phyloP scores from a whole-genome alignment of 2,329 filamentous ascomycete genomes.

The Pseudophaeomoniella oleicola region DNA sequence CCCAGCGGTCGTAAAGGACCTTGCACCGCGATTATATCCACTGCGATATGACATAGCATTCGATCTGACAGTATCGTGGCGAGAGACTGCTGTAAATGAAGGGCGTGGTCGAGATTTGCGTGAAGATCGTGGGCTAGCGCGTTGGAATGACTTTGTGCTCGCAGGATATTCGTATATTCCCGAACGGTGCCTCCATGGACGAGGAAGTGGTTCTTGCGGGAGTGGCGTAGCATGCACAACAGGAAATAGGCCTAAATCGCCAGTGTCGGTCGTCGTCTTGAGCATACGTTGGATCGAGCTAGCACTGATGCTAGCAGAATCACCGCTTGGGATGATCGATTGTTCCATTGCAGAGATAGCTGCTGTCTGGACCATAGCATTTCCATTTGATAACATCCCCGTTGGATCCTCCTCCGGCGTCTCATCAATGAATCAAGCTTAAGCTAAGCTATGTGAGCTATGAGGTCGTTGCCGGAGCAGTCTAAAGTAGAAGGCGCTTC shows the following conservation, averaged over 20 bases:
- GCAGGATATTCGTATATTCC: constrained; percentile 4
- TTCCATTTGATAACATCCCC: no score
- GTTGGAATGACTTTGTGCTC: constrained; percentile 5
- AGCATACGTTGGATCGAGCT: constrained; percentile 50
- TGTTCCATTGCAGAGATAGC: no score
- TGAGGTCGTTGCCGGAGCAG: no score
- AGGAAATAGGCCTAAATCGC: constrained; percentile 49
- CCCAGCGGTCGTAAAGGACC: no score
- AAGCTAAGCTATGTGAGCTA: no score
- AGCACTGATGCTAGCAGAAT: constrained; percentile 17
- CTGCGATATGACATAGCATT: constrained; percentile 7
- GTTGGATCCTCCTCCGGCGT: no score
- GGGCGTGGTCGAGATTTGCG: constrained; percentile 6
- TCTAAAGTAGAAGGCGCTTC: no score
- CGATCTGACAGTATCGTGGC: constrained; percentile 8
- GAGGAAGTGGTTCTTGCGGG: not conserved
- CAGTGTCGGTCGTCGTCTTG: constrained; percentile 50
- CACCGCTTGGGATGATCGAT: not conserved
- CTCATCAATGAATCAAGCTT: no score
- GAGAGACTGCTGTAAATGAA: constrained; percentile 9
- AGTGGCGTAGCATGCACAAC: constrained; percentile 27
- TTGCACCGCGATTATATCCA: constrained; percentile 4
- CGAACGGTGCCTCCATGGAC: not conserved
- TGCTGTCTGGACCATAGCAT: no score
- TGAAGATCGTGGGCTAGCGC: constrained; percentile 4